Conservation (phyloP, 805 yeast genomes). For the Blastobotrys muscicola region DNA sequence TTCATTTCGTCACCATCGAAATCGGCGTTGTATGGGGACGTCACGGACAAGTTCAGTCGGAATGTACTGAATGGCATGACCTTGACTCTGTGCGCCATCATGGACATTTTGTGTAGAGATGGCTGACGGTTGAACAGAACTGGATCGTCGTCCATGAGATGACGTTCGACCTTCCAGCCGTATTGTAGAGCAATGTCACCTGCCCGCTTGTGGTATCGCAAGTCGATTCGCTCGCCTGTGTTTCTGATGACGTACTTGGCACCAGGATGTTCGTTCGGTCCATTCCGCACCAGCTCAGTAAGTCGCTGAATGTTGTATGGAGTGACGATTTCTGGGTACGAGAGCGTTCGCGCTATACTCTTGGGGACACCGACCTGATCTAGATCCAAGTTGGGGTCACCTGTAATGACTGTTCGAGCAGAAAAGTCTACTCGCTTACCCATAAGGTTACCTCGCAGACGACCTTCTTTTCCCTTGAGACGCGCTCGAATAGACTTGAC, state of each 20-base stretch:
- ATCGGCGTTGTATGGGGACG: constrained; percentile 99
- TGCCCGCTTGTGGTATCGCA: constrained; percentile 93
- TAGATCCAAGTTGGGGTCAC: constrained; percentile 94
- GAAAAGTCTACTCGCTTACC: constrained; percentile 99
- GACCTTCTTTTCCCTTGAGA: constrained; percentile 98
- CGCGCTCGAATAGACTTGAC: constrained; percentile 98
- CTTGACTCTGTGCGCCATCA: constrained; percentile 98
- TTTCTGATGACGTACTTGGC: constrained; percentile 97
- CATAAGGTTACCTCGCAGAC: constrained; percentile 97
- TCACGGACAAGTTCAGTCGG: constrained; percentile 90
- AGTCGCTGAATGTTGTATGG: constrained; percentile 92
- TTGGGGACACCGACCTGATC: constrained; percentile 99
- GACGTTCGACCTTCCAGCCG: constrained; percentile 99
- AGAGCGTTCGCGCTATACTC: constrained; percentile 87
- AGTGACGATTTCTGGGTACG: constrained; percentile 96
- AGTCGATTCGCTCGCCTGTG: constrained; percentile 96
- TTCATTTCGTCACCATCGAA: constrained; percentile 99
- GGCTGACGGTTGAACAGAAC: constrained; percentile 99
- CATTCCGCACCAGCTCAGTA: constrained; percentile 90
- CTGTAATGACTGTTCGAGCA: constrained; percentile 98
- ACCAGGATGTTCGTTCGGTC: constrained; percentile 99
- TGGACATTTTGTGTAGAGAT: constrained; percentile 97
- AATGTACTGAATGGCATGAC: constrained; percentile 99
- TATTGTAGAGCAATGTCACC: constrained; percentile 97
- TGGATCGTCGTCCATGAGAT: constrained; percentile 94